Percentiles rank a stretch among this genome's conserved stretches.
phyloP scores from a whole-genome alignment of 495 filamentous ascomycete genomes.

The Trichoderma gamsii region DNA sequence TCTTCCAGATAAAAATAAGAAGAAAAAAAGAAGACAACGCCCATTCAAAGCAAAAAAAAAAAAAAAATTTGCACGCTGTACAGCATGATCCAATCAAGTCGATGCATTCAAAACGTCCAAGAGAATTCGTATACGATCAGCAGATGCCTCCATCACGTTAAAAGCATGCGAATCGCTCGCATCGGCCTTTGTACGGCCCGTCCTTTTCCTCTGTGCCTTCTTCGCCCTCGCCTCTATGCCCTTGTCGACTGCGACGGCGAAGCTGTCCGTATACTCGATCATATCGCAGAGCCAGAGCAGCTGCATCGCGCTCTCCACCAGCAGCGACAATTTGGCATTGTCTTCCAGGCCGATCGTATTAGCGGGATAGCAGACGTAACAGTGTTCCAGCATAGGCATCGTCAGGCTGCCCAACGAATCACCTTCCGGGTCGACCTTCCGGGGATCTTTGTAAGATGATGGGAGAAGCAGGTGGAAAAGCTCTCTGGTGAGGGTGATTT shows the following conservation, averaged over 20 bases:
- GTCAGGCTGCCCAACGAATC: slow-evolving; percentile 42
- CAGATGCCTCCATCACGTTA: slow-evolving; percentile 33
- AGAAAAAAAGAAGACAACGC: background rate
- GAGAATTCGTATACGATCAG: slow-evolving; percentile 32
- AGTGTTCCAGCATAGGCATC: slow-evolving; percentile 53
- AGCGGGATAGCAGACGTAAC: slow-evolving; percentile 68
- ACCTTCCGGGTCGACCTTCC: slow-evolving; percentile 31
- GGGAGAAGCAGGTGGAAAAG: slow-evolving; percentile 60
- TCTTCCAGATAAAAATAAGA: background rate
- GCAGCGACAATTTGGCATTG: slow-evolving; percentile 73
- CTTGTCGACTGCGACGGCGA: slow-evolving; percentile 48
- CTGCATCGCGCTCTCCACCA: slow-evolving; percentile 66
- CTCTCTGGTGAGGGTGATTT: slow-evolving; percentile 58
- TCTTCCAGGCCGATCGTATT: slow-evolving; percentile 55
- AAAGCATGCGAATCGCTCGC: slow-evolving; percentile 30
- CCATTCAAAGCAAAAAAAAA: background rate
- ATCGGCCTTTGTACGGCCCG: slow-evolving; percentile 34
- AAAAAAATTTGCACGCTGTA: background rate
- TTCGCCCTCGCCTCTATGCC: slow-evolving; percentile 60
- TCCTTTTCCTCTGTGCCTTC: slow-evolving; percentile 44
- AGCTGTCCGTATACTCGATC: slow-evolving; percentile 36
- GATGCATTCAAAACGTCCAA: slow-evolving; percentile 27
- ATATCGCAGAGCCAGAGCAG: slow-evolving; percentile 43
- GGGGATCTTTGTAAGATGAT: slow-evolving; percentile 45
- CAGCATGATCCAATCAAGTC: background rate